Conservation (phyloP, 352 stramenopile genomes). For the Globisporangium yorkense region DNA sequence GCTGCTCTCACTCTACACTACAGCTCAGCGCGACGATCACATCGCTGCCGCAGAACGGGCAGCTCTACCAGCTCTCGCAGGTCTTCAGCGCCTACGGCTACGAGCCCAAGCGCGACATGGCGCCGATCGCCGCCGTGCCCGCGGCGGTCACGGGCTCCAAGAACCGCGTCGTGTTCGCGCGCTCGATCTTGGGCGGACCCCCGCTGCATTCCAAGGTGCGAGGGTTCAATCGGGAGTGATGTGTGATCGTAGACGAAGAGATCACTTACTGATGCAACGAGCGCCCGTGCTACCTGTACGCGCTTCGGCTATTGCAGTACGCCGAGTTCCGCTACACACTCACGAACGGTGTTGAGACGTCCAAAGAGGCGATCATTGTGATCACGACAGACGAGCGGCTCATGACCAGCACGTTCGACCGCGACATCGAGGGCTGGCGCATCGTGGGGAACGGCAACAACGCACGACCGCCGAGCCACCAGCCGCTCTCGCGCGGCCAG, state of each 20-base stretch:
- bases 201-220: constrained; percentile 55
- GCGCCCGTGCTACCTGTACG: not conserved
- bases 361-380: constrained; percentile 67
- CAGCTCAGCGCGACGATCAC: constrained; percentile 79
- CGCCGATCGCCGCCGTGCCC: constrained; percentile 46
- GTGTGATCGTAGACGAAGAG: no score
- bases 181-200: constrained; percentile 51
- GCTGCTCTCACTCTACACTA: not conserved
- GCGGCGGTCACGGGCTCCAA: constrained; percentile 75
- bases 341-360: constrained; percentile 55
- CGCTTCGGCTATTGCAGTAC: constrained; percentile 34
- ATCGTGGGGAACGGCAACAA: constrained; percentile 61
- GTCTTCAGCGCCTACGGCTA: constrained; percentile 87
- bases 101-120: constrained; percentile 72
- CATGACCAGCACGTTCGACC: constrained; percentile 83
- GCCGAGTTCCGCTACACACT: constrained; percentile 86
- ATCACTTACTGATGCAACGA: not conserved
- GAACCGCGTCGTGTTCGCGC: constrained; percentile 81
- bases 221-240: no score
- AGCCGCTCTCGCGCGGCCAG: constrained; percentile 59
- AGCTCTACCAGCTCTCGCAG: constrained; percentile 87
- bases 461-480: constrained; percentile 24
- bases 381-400: constrained; percentile 63
- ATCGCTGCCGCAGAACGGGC: constrained; percentile 70
- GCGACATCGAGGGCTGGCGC: constrained; percentile 70